phyloP scores from a whole-genome alignment of 1,284 basidiomycete genomes.

The Xerocomus amazonicus region DNA sequence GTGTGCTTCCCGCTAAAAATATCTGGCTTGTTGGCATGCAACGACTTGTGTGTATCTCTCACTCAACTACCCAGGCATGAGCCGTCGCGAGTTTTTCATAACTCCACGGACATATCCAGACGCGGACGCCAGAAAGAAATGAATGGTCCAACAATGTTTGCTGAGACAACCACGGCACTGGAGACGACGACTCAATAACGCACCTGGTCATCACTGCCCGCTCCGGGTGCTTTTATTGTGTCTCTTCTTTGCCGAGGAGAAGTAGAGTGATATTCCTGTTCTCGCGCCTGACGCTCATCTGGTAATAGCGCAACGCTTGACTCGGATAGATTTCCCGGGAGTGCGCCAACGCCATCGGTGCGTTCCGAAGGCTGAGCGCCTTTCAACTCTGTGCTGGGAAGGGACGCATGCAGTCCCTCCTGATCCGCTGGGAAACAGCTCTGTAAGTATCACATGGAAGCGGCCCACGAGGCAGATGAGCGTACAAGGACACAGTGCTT shows the following conservation, averaged over 20 bases:
- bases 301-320: constrained; percentile 32
- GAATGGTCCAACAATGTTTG: too few species aligned
- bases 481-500: constrained; percentile 10
- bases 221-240: constrained; percentile 14
- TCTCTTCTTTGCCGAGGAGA: constrained; percentile 16
- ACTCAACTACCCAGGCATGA: too few species aligned
- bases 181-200: constrained; percentile 3
- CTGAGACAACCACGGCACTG: background rate
- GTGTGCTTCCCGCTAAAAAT: too few species aligned
- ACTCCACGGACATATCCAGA: too few species aligned
- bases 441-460: constrained; percentile 1
- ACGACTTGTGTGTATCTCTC: too few species aligned
- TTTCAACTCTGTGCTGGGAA: constrained; percentile 27
- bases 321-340: constrained; percentile 31
- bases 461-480: background rate
- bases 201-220: constrained; percentile 18
- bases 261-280: background rate
- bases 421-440: background rate
- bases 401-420: constrained; percentile 8
- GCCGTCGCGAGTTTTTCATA: too few species aligned
- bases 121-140: too few species aligned
- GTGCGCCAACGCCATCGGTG: constrained; percentile 27
- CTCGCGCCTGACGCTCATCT: constrained; percentile 27
- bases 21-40: too few species aligned
- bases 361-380: constrained; percentile 30